A percentile compares a stretch with the other conserved stretches of the same genome.
These are phyloP conservation scores for Xylariomycetidae sp. DNA, from an alignment of 2,329 filamentous ascomycete species.

Conservation along the genomic window DNA sequence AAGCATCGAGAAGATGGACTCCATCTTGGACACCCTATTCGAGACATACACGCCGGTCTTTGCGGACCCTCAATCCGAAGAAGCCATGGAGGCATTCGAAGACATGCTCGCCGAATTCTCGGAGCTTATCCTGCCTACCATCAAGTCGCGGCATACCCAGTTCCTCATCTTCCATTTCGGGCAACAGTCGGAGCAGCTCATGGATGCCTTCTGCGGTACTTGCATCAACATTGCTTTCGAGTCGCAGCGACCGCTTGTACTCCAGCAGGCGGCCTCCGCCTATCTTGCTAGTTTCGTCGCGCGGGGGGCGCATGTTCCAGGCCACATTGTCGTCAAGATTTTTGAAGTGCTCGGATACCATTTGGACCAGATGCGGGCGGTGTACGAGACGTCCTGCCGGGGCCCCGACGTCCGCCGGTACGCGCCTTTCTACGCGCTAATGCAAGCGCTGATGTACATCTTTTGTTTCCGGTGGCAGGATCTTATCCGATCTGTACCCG, in stretches of 20 bases:
- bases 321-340: constrained; percentile 71
- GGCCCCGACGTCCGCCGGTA: constrained; percentile 83
- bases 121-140: constrained; percentile 81
- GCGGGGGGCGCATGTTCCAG: constrained; percentile 74
- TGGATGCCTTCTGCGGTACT: constrained; percentile 75
- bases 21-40: constrained; percentile 83
- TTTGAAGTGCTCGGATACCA: constrained; percentile 74
- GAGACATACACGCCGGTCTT: constrained; percentile 73
- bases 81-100: constrained; percentile 67
- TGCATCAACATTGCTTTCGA: constrained; percentile 69
- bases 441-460: constrained; percentile 88
- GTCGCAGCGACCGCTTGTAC: constrained; percentile 61
- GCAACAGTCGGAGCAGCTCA: constrained; percentile 70
- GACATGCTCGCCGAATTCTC: constrained; percentile 80
- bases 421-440: constrained; percentile 76
- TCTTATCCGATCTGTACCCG: constrained; percentile 59
- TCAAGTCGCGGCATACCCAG: constrained; percentile 87
- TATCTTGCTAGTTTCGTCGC: constrained; percentile 95
- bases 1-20: constrained; percentile 86
- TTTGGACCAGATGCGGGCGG: constrained; percentile 65
- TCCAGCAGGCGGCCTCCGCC: constrained; percentile 79
- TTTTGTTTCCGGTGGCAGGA: constrained; percentile 98
- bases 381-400: constrained; percentile 67
- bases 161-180: constrained; percentile 96
- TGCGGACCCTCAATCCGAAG: constrained; percentile 57